These are phyloP conservation scores for Chytriomyces confervae DNA, from an alignment of 192 early-diverging fungal genomes.

Conservation along the genomic window DNA sequence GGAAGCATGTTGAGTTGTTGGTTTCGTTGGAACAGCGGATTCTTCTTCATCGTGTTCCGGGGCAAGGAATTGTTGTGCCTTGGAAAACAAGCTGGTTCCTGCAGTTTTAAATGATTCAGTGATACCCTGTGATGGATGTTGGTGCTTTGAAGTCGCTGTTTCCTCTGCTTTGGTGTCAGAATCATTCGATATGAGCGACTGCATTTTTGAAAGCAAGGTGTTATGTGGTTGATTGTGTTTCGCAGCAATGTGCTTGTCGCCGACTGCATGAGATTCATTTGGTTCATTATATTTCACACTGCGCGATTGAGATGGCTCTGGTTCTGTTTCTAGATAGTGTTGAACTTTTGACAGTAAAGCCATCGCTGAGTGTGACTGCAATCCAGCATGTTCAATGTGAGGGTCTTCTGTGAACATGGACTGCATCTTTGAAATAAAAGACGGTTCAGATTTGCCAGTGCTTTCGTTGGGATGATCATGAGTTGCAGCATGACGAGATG, in stretches of 20 bases:
- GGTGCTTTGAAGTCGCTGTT: background rate
- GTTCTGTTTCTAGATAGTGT: background rate
- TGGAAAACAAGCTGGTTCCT: too few relatives aligned
- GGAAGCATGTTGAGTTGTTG: background rate
- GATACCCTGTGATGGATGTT: background rate
- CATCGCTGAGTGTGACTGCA: background rate
- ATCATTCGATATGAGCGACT: background rate
- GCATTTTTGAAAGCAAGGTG: background rate
- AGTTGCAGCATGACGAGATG: background rate
- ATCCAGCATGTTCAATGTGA: background rate
- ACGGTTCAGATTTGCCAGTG: background rate
- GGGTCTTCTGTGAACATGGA: background rate
- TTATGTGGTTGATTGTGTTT: background rate
- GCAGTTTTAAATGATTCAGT: too few relatives aligned
- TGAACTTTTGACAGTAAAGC: background rate
- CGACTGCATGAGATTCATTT: background rate
- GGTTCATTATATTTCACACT: background rate
- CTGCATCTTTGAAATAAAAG: background rate
- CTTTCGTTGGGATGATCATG: too few relatives aligned
- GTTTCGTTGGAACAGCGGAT: too few relatives aligned
- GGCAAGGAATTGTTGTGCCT: too few relatives aligned
- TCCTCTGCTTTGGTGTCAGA: background rate
- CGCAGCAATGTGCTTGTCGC: background rate
- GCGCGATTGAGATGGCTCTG: background rate
- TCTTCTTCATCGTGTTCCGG: too few relatives aligned